Percentiles rank a stretch among this genome's conserved stretches.
Conservation (phyloP, 768 basidiomycete genomes). For the Boletus patriciae region DNA sequence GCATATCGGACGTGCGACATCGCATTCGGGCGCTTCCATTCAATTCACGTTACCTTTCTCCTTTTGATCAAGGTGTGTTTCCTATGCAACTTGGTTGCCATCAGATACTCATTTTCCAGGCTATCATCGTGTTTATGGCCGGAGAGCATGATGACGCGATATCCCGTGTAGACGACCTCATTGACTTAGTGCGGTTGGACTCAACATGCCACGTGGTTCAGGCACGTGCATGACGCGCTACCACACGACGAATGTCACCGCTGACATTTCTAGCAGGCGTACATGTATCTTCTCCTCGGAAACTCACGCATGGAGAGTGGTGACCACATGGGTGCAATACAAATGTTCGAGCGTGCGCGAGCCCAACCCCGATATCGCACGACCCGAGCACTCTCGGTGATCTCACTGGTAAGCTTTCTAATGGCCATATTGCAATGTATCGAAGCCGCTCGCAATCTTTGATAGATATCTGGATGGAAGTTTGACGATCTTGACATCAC, state of each 20-base stretch:
- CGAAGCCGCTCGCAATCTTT: not conserved
- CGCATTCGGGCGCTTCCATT: not conserved
- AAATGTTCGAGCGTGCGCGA: not conserved
- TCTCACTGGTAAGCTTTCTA: not conserved
- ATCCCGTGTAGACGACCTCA: not conserved
- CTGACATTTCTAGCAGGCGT: not conserved
- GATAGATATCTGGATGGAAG: not conserved
- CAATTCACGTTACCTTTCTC: not conserved
- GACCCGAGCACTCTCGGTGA: not conserved
- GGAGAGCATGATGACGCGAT: not conserved
- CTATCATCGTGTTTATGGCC: not conserved
- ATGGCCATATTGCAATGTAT: too few species aligned
- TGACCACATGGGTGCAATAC: not conserved
- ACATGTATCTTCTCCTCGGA: slow-evolving; percentile 1
- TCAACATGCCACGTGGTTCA: not conserved
- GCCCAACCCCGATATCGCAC: too few species aligned
- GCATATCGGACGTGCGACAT: not conserved
- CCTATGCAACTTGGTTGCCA: not conserved
- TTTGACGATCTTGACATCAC: not conserved
- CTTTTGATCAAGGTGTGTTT: not conserved
- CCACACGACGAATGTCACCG: not conserved
- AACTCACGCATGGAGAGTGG: not conserved
- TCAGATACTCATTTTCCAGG: not conserved
- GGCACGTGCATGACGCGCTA: not conserved
- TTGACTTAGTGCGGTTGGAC: not conserved